Conservation (phyloP, 192 early-diverging fungal species). For the Backusella australiensis region DNA sequence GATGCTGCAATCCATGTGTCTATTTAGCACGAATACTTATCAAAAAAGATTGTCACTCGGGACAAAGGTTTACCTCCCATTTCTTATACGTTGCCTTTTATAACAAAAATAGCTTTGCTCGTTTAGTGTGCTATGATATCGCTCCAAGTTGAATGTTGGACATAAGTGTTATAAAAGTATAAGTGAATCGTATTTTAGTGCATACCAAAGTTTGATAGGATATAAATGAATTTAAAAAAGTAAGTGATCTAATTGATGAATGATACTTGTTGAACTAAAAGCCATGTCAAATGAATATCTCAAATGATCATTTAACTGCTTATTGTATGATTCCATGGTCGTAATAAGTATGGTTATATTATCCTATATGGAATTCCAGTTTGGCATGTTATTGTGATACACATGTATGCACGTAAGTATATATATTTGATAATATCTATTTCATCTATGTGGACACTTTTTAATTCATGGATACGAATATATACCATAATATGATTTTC, state of each 20-base stretch:
- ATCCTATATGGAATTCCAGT: background rate
- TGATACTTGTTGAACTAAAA: background rate
- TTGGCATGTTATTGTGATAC: background rate
- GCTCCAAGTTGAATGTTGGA: background rate
- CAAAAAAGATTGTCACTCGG: background rate
- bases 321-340: background rate
- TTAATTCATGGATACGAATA: background rate
- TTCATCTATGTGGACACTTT: background rate
- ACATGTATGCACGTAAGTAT: background rate
- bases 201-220: background rate
- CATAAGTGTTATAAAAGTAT: background rate
- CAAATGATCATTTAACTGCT: background rate
- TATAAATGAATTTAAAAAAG: background rate
- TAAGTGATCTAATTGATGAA: background rate
- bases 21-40: too few species aligned
- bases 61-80: background rate
- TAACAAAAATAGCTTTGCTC: background rate
- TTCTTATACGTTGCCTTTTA: background rate
- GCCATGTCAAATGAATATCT: background rate
- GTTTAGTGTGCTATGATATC: background rate
- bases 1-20: background rate
- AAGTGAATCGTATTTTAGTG: background rate
- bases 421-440: background rate
- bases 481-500: background rate
- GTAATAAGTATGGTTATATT: background rate